These are phyloP conservation scores for Casuarina equisetifolia DNA, from an alignment of 306 rosid species.

Conservation along the genomic window DNA sequence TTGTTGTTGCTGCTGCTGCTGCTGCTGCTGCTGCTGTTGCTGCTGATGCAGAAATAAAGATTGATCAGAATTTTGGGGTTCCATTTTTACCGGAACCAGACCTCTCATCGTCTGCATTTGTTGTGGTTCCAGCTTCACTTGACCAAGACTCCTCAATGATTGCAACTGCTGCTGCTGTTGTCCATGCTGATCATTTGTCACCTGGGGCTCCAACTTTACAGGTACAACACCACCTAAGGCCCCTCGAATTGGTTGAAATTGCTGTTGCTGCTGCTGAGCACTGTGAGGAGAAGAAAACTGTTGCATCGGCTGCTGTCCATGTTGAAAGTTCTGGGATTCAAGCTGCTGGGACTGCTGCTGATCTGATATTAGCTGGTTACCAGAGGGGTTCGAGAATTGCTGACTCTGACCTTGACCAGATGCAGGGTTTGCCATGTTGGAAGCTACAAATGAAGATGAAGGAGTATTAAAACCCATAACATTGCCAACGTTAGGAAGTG, in stretches of 20 bases:
- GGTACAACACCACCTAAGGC: slow-evolving; percentile 64
- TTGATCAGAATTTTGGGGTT: slow-evolving; percentile 79
- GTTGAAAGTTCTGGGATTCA: slow-evolving; percentile 79
- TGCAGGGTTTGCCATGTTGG: slow-evolving; percentile 63
- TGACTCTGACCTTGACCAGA: slow-evolving; percentile 83
- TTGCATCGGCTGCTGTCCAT: slow-evolving; percentile 79
- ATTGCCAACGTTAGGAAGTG: slow-evolving; percentile 69
- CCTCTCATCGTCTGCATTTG: slow-evolving; percentile 61
- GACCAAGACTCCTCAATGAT: slow-evolving; percentile 56
- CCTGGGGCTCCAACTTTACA: slow-evolving; percentile 86
- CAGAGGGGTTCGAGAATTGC: slow-evolving; percentile 69
- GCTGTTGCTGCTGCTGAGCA: slow-evolving; percentile 70
- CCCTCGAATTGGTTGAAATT: slow-evolving; percentile 77
- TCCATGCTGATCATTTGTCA: slow-evolving; percentile 70
- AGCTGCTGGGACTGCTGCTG: slow-evolving; percentile 85
- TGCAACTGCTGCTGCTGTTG: slow-evolving; percentile 78
- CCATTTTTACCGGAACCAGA: slow-evolving; percentile 65
- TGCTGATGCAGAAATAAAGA: slow-evolving; percentile 74
- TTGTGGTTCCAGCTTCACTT: slow-evolving; percentile 82
- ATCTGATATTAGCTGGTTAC: slow-evolving; percentile 68
- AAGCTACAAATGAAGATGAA: slow-evolving; percentile 58
- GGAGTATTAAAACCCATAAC: slow-evolving; percentile 65
- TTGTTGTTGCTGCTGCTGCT: slow-evolving; percentile 55
- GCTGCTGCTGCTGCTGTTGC: slow-evolving; percentile 48
- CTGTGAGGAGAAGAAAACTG: slow-evolving; percentile 73